These are phyloP conservation scores for Priceomyces melissophilus DNA, from an alignment of 805 yeast species.

Conservation along the genomic window DNA sequence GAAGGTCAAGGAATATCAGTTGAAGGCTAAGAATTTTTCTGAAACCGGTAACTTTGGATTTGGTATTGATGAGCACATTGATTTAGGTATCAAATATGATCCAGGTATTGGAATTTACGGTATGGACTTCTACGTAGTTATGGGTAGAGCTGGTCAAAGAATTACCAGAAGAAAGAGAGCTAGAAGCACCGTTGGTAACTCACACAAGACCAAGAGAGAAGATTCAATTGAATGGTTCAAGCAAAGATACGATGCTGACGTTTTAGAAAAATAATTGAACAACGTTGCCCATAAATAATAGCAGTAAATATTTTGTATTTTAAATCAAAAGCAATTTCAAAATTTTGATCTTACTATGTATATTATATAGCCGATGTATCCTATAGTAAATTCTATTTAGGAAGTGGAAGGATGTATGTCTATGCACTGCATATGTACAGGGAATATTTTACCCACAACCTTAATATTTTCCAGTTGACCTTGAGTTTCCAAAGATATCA, in stretches of 20 bases:
- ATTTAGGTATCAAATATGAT: conserved; percentile 99
- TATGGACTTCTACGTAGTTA: conserved; percentile 99
- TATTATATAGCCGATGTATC: no score
- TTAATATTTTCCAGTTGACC: neutral
- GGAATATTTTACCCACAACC: no score
- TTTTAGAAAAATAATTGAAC: conserved; percentile 66
- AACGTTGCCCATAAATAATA: conserved; percentile 3
- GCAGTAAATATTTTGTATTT: conserved; percentile 7
- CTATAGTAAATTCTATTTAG: no score
- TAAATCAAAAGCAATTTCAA: conserved; percentile 4
- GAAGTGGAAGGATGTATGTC: no score
- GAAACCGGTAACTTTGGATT: conserved; percentile 99
- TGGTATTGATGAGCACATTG: conserved; percentile 99
- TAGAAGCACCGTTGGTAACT: conserved; percentile 82
- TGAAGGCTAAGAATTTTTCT: conserved; percentile 91
- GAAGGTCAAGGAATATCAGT: conserved; percentile 99
- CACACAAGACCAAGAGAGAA: conserved; percentile 88
- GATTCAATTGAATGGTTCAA: conserved; percentile 98
- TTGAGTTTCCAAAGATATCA: conserved; percentile 1
- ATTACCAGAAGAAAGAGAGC: conserved; percentile 98
- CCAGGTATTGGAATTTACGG: conserved; percentile 99
- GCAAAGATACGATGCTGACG: conserved; percentile 99
- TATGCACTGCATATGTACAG: no score
- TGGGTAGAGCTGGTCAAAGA: conserved; percentile 99
- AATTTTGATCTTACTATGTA: neutral